Base-by-base conservation (phyloP, 371 early-diverging fungal species). In the Circinella umbellata region DNA sequence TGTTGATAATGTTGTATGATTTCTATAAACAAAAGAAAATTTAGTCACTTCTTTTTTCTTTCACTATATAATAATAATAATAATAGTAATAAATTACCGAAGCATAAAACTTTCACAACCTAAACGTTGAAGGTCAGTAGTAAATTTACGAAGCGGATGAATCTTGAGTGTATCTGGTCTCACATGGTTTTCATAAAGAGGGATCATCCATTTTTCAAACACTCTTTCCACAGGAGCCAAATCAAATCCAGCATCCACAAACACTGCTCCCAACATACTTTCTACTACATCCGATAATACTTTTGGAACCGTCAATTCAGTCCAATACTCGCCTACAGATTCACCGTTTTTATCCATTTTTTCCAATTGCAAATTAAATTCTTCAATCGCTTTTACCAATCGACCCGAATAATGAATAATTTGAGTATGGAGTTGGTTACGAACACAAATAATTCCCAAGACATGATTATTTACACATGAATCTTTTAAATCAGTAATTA, bases 381-480 rank as follows among this genome's bases (percentile, higher is more conserved):
- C 76, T 5, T 80, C 76, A 46, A 94, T 86, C 0, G 86, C 86
- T 1, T 75, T 55, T 4, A 82, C 72, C 47, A 93, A 70, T 6
- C 75, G 71, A 0, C 78, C 71, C 7, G 93, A 93, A 60, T 80
- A 87, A 77, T 90, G 92, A 20, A 88, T 83, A 48, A 96, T 81
- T 66, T 89, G 85, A 11, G 74, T 79, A 66, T 91, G 90, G 17
- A 97, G 77, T 0, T 88, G 88, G 15, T 88, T 74, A 18, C 81
- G 74, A 60, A 87, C 79, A 47, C 92, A 84, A 15, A 95, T 84
- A n/a, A 91, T 85, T 8, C 91, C 92, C 48, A 98, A 83, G 47
- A 95, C 86, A 69, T 89, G 88, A 70, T 98, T 97, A 83, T 91
- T 93, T 60, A 96, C 95, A n/a, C 94, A 89, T 0, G 92, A 89